Evolutionary conservation across 225 moss, liverwort and hornwort genomes (phyloP), one percentile per base, ranked within the genome.

Genomic region (Takakia lepidozioides): DNA sequence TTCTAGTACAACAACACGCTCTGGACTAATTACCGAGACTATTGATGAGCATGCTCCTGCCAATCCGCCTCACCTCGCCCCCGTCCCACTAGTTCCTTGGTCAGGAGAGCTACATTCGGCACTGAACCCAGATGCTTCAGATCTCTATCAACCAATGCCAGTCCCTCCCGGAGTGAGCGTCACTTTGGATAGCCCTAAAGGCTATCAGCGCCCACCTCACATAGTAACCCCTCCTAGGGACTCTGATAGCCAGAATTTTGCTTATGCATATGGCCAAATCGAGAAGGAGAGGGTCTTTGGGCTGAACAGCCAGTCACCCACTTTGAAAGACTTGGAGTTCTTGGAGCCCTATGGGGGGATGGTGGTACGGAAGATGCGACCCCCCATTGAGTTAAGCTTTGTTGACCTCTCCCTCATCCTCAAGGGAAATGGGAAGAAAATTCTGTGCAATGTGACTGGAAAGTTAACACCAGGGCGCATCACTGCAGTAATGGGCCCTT

Each of bases 401-500:
- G 35, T 76, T 19, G 87, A 83, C 54, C 78, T 98, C 21, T 84
- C 69, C 45, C 69, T 98, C 18, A 64, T 69, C 1, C 70, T 98
- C n/a, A 87, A 87, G 45, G 85, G 81, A 29, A 85, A 63, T 41
- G 72, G 78, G 20, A 87, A 56, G 53, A 69, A 58, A 59, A 87
- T 98, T 9, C 67, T 98, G 0, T 65, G 75, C 52, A 59, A 83
- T 40, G 91, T 98, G 22, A 87, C 98, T 1, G 98, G 98, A 47
- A 85, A 79, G 41, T 54, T 98, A 20, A 68, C 71, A 23, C 98
- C 91, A 1, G 65, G 81, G 17, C 66, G 81, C 48, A 78, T 98
- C n/a, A 83, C 91, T 22, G 98, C 91, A 37, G 74, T 98, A 0
- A 91, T 98, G 91, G 98, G 98, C 14, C 91, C 98, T 8, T 85